A percentile compares a stretch with the other conserved stretches of the same genome.
These are phyloP conservation scores for Umbilicaria muhlenbergii DNA, from an alignment of 495 filamentous ascomycete genomes.

Conservation along the genomic window DNA sequence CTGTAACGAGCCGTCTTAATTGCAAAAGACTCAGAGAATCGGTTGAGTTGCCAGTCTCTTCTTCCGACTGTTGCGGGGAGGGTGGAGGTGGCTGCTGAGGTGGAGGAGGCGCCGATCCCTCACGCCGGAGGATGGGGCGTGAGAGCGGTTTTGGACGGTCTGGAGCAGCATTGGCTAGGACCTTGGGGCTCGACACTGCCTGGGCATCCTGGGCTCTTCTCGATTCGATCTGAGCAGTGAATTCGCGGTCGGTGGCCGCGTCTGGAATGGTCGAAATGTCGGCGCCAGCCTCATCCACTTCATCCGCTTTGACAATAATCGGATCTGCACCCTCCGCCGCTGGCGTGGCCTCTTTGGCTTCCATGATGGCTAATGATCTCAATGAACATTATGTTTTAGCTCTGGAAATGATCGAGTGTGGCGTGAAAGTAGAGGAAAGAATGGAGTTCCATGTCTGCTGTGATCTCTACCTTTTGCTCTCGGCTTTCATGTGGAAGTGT, in stretches of 20 bases:
- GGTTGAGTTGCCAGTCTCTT: conserved; percentile 29
- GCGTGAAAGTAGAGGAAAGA: too few species aligned
- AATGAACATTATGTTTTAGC: too few species aligned
- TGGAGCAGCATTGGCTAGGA: conserved; percentile 10
- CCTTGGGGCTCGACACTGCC: conserved; percentile 6
- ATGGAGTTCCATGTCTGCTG: too few species aligned
- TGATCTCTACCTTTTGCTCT: too few species aligned
- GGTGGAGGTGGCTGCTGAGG: conserved; percentile 43
- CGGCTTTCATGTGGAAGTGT: too few species aligned
- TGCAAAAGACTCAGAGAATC: conserved; percentile 78
- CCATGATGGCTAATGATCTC: neutral
- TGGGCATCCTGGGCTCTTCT: conserved; percentile 16
- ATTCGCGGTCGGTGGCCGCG: conserved; percentile 23
- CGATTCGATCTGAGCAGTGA: conserved; percentile 29
- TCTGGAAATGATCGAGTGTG: too few species aligned
- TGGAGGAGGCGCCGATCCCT: conserved; percentile 32
- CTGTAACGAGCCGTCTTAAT: conserved; percentile 61
- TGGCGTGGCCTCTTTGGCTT: neutral
- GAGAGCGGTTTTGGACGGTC: conserved; percentile 11
- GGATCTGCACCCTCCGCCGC: conserved; percentile 3
- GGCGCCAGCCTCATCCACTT: conserved; percentile 37
- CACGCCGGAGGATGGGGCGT: conserved; percentile 41
- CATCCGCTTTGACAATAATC: conserved; percentile 37
- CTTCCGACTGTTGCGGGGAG: conserved; percentile 35
- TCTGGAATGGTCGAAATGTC: conserved; percentile 34